These are phyloP conservation scores for Podaxis sp. DNA, from an alignment of 768 basidiomycete genomes.

Conservation along the genomic window DNA sequence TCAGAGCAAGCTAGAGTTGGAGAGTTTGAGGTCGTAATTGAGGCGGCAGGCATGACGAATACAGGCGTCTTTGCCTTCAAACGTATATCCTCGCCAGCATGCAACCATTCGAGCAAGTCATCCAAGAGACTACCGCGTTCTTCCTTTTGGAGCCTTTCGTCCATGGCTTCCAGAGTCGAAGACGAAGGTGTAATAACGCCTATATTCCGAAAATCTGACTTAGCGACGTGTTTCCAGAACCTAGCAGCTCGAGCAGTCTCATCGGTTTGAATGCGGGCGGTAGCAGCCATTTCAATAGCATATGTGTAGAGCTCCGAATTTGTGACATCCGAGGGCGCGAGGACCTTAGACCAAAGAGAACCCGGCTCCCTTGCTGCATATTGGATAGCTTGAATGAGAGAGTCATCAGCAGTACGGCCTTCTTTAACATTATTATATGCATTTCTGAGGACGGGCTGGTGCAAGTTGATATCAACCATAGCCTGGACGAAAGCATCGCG, in stretches of 20 bases:
- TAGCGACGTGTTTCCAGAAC: slow-evolving; percentile 41
- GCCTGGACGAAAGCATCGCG: slow-evolving; percentile 30
- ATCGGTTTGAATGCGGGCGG: slow-evolving; percentile 36
- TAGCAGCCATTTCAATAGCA: slow-evolving; percentile 40
- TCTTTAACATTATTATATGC: slow-evolving; percentile 24
- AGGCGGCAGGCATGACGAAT: background rate
- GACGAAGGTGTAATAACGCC: slow-evolving; percentile 30
- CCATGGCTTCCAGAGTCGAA: slow-evolving; percentile 29
- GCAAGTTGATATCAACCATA: slow-evolving; percentile 31
- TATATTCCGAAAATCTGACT: slow-evolving; percentile 21
- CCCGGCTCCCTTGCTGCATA: slow-evolving; percentile 32
- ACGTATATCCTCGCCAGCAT: slow-evolving; percentile 1
- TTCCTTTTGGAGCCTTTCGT: slow-evolving; percentile 19
- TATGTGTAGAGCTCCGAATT: slow-evolving; percentile 41
- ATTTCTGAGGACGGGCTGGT: slow-evolving; percentile 26
- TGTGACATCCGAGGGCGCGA: slow-evolving; percentile 27
- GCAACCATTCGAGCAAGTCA: background rate
- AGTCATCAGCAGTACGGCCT: slow-evolving; percentile 33
- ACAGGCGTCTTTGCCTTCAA: background rate
- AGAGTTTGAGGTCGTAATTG: background rate
- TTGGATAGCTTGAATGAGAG: slow-evolving; percentile 38
- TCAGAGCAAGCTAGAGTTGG: background rate
- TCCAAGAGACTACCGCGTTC: background rate
- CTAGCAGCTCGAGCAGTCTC: slow-evolving; percentile 31
- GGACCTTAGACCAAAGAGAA: slow-evolving; percentile 39